Percentiles rank a stretch among this genome's conserved stretches.
These are phyloP conservation scores for Trebouxia sp. DNA, from an alignment of 139 green algal genomes.

Conservation along the genomic window DNA sequence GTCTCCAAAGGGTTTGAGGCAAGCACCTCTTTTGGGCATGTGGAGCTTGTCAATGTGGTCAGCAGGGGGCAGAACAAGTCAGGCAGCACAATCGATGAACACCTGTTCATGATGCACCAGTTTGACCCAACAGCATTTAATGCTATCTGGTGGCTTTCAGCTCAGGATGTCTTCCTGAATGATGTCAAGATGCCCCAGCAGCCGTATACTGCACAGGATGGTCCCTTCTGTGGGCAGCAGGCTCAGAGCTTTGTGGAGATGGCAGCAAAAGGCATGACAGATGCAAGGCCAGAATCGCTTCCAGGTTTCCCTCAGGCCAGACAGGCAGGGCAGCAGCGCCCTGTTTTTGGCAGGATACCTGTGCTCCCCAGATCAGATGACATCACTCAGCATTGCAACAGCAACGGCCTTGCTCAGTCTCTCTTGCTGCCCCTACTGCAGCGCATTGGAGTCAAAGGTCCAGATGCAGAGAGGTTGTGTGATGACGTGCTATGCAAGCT, in stretches of 20 bases:
- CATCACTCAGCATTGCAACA: slow-evolving; percentile 2
- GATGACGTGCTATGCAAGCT: slow-evolving; percentile 17
- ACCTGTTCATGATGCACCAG: slow-evolving; percentile 8
- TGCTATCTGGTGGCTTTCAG: slow-evolving; percentile 16
- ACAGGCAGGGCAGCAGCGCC: not conserved
- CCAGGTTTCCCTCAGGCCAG: not conserved
- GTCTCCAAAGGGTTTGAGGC: slow-evolving; percentile 2
- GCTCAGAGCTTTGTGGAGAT: slow-evolving; percentile 24
- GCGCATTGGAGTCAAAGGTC: not conserved
- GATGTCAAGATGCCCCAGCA: slow-evolving; percentile 16
- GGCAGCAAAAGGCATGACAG: slow-evolving; percentile 20
- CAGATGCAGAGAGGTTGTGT: slow-evolving; percentile 20
- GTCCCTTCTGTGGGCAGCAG: slow-evolving; percentile 18
- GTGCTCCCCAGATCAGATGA: slow-evolving; percentile 7
- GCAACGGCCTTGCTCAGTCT: not conserved
- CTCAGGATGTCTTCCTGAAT: slow-evolving; percentile 1
- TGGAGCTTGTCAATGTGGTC: slow-evolving; percentile 15
- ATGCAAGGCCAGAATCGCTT: not conserved
- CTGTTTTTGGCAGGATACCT: slow-evolving; percentile 6
- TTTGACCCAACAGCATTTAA: slow-evolving; percentile 21
- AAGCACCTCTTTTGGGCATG: slow-evolving; percentile 15
- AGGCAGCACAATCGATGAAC: not conserved
- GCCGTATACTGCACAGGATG: slow-evolving; percentile 18
- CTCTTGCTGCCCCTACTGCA: not conserved
- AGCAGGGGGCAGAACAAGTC: slow-evolving; percentile 16